A percentile compares a stretch with the other conserved stretches of the same genome.
These are phyloP conservation scores for Eucalyptus sp. DNA, from an alignment of 345 rosid genomes.

Conservation along the genomic window DNA sequence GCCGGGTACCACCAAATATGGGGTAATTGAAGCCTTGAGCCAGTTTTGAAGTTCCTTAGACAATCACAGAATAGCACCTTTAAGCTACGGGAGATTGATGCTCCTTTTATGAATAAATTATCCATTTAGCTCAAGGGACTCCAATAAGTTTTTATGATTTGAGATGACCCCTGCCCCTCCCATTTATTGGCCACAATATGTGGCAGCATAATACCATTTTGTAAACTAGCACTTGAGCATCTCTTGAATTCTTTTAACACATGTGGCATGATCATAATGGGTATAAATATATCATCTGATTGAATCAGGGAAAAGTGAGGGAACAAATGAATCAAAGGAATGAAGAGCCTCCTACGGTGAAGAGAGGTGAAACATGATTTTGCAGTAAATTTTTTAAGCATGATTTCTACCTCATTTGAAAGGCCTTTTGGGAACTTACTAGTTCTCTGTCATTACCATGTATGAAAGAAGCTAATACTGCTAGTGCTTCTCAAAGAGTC, in stretches of 20 bases:
- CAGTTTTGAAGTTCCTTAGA: background rate
- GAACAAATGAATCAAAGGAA: constrained; percentile 11
- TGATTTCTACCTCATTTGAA: background rate
- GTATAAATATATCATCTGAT: background rate
- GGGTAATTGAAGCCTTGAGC: background rate
- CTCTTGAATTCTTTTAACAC: background rate
- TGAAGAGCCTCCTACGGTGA: constrained; percentile 3
- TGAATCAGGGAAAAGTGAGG: constrained; percentile 29
- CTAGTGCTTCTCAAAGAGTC: constrained; percentile 12
- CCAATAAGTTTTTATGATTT: background rate
- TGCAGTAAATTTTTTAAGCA: background rate
- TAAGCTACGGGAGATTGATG: background rate
- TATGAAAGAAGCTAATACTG: constrained; percentile 2
- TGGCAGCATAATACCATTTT: background rate
- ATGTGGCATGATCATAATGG: background rate
- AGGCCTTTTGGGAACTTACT: background rate
- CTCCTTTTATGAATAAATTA: background rate
- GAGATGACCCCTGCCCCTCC: background rate
- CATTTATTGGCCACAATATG: background rate
- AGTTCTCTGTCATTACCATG: constrained; percentile 5
- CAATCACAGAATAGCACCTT: background rate
- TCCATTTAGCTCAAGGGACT: background rate
- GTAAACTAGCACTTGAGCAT: background rate
- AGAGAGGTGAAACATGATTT: constrained; percentile 30
- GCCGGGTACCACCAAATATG: background rate